Conservation (phyloP, 1,284 basidiomycete genomes). For the Cutaneotrichosporon cutaneum region DNA sequence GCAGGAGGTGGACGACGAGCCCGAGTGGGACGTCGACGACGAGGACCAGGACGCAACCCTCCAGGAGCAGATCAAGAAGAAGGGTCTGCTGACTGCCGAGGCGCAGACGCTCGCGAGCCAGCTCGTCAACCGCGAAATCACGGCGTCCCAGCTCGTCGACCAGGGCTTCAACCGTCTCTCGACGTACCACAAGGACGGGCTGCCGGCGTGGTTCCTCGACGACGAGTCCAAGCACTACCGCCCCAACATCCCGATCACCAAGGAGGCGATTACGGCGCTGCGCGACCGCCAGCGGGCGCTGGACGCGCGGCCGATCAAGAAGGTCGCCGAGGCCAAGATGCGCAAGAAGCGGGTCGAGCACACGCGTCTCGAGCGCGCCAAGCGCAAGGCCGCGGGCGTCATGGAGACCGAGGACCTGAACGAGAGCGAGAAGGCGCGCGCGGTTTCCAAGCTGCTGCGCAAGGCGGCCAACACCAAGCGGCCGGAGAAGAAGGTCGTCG, state of each 20-base stretch:
- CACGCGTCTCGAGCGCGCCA: conserved; percentile 82
- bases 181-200: conserved; percentile 83
- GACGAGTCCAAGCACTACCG: conserved; percentile 94
- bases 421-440: conserved; percentile 89
- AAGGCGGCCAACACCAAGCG: conserved; percentile 68
- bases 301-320: conserved; percentile 97
- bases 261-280: conserved; percentile 85
- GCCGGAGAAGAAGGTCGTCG: conserved; percentile 75
- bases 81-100: conserved; percentile 85
- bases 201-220: conserved; percentile 96
- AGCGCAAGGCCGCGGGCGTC: conserved; percentile 95
- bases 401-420: conserved; percentile 86
- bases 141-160: conserved; percentile 84
- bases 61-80: conserved; percentile 66
- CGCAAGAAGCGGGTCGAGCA: conserved; percentile 91
- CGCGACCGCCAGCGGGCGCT: conserved; percentile 88
- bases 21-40: conserved; percentile 75
- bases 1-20: conserved; percentile 61
- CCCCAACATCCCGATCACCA: conserved; percentile 91
- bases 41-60: conserved; percentile 75
- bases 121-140: conserved; percentile 87
- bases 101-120: conserved; percentile 89
- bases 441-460: conserved; percentile 87
- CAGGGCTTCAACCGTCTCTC: conserved; percentile 95
- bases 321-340: conserved; percentile 97